A percentile compares a stretch with the other conserved stretches of the same genome.
Evolutionary conservation across 176 grass and related monocot genomes (phyloP).

Genomic region (Oryza rufipogon): DNA sequence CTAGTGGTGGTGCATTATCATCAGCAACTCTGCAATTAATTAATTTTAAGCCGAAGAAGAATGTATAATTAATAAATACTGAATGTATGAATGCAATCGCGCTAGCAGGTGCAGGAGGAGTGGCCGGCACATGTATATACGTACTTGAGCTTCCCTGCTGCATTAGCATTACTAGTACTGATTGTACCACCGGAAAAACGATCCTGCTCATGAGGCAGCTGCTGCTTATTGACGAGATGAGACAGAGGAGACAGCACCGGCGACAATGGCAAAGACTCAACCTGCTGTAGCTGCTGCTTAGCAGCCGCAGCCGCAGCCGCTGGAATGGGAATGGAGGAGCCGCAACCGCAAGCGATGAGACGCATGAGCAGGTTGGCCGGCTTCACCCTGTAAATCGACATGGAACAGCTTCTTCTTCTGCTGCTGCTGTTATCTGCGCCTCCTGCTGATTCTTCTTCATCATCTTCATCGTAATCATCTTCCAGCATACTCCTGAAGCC

Average conservation of each 20-base stretch:
- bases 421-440: neutral
- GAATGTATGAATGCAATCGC: neutral
- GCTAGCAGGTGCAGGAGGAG: neutral
- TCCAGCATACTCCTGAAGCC: constrained; percentile 46
- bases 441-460: neutral
- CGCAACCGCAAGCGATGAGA: constrained; percentile 75
- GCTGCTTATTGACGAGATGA: neutral
- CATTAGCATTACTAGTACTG: too few species aligned
- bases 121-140: neutral
- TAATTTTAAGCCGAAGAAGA: neutral
- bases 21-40: neutral
- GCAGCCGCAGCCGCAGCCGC: too few species aligned
- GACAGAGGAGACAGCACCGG: constrained; percentile 55
- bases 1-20: neutral
- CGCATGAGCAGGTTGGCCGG: constrained; percentile 71
- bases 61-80: too few species aligned
- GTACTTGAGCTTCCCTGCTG: neutral
- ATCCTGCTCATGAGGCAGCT: neutral
- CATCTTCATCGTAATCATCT: constrained; percentile 35
- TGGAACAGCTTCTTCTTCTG: neutral
- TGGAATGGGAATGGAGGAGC: neutral
- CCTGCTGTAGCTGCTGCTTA: neutral
- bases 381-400: constrained; percentile 58
- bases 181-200: neutral
- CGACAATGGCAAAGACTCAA: constrained; percentile 52